Conservation (phyloP, 768 basidiomycete species). For the Atractiella rhizophila region DNA sequence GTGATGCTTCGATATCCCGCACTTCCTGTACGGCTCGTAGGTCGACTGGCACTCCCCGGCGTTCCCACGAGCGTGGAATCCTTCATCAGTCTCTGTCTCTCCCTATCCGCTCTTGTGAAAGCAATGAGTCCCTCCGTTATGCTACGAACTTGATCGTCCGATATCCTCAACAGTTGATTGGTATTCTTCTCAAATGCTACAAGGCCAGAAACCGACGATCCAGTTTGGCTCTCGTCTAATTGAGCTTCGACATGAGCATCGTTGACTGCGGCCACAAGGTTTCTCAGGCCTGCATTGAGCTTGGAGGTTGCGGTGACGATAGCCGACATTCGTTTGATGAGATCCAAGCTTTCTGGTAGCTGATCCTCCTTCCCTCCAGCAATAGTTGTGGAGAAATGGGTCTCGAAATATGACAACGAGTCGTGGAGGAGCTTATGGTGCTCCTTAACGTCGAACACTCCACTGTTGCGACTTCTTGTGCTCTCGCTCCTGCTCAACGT, state of each 20-base stretch:
- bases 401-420: constrained; percentile 8
- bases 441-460: too few relatives aligned
- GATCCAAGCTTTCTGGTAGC: constrained; percentile 4
- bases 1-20: too few relatives aligned
- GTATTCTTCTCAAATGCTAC: constrained; percentile 7
- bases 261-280: neutral
- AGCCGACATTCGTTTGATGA: constrained; percentile 6
- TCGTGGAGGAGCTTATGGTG: constrained; percentile 9
- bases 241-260: constrained; percentile 8
- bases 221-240: constrained; percentile 5
- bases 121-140: constrained; percentile 9
- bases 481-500: too few relatives aligned
- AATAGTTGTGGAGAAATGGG: constrained; percentile 1
- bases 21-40: too few relatives aligned
- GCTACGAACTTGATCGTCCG: constrained; percentile 12
- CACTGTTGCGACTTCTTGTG: too few relatives aligned
- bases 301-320: constrained; percentile 7
- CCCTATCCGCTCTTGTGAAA: constrained; percentile 5
- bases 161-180: constrained; percentile 3
- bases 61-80: too few relatives aligned
- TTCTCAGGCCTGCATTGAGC: constrained; percentile 8
- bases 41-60: too few relatives aligned
- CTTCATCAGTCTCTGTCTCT: constrained; percentile 4
- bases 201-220: neutral
- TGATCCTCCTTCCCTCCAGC: neutral